These are phyloP conservation scores for Cryptococcus hybrid DNA, from an alignment of 1,284 basidiomycete species.

Conservation along the genomic window DNA sequence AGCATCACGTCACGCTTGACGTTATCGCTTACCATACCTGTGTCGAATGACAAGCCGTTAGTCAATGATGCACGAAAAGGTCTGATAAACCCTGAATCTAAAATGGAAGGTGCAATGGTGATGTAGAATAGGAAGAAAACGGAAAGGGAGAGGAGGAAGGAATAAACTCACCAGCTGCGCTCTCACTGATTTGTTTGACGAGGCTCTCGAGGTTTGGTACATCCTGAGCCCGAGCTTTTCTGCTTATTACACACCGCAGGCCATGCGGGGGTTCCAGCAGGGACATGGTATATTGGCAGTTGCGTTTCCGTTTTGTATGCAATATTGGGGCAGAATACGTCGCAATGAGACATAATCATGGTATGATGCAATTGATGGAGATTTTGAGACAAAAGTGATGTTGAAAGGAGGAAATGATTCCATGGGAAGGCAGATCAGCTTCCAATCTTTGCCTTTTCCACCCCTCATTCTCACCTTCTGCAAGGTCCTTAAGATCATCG, in stretches of 20 bases:
- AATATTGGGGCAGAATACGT: not conserved
- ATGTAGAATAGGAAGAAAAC: too few species aligned
- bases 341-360: too few species aligned
- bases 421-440: not conserved
- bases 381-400: too few species aligned
- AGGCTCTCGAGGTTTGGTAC: constrained; percentile 34
- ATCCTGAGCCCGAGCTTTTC: constrained; percentile 36
- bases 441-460: not conserved
- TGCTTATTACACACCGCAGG: constrained; percentile 4
- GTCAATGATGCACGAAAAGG: too few species aligned
- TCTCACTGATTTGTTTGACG: constrained; percentile 30
- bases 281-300: too few species aligned
- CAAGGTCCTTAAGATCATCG: constrained; percentile 46
- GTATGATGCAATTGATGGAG: too few species aligned
- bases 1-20: constrained; percentile 27
- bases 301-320: not conserved
- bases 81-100: too few species aligned
- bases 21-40: constrained; percentile 9
- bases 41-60: too few species aligned
- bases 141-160: too few species aligned
- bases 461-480: constrained; percentile 32
- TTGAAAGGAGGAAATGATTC: too few species aligned
- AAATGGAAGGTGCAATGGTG: too few species aligned
- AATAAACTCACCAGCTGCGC: constrained; percentile 28
- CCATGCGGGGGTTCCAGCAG: not conserved